These are phyloP conservation scores for Mycena rebaudengoi DNA, from an alignment of 768 basidiomycete genomes.

Conservation along the genomic window DNA sequence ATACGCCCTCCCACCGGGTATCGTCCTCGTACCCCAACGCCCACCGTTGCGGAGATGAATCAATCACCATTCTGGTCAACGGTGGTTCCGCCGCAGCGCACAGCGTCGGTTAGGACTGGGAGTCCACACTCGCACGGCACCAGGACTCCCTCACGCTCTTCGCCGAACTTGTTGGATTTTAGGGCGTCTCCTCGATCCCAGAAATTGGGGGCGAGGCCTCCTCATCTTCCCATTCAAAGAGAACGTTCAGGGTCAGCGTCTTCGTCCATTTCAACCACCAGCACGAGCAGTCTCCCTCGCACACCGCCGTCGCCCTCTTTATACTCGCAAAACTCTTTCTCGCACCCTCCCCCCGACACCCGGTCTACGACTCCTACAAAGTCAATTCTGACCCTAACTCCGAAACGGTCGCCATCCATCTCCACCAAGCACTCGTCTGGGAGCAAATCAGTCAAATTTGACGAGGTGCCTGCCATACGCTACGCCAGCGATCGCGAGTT, in stretches of 20 bases:
- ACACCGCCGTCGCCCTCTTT: constrained; percentile 37
- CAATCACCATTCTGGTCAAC: constrained; percentile 27
- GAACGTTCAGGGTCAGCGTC: constrained; percentile 28
- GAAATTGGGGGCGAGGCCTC: neutral
- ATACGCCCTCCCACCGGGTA: constrained; percentile 39
- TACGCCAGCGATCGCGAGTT: constrained; percentile 48
- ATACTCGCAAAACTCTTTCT: constrained; percentile 29
- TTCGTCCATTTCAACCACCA: constrained; percentile 22
- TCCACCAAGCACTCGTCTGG: constrained; percentile 49
- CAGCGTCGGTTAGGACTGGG: constrained; percentile 21
- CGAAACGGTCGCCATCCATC: constrained; percentile 49
- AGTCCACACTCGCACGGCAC: constrained; percentile 14
- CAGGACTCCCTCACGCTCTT: constrained; percentile 25
- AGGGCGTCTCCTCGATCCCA: constrained; percentile 16
- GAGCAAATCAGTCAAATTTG: constrained; percentile 74
- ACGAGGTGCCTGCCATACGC: constrained; percentile 69
- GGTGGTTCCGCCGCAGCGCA: constrained; percentile 17
- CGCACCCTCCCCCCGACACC: constrained; percentile 25
- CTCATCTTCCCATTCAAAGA: constrained; percentile 17
- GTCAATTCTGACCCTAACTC: constrained; percentile 65
- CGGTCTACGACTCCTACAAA: constrained; percentile 40
- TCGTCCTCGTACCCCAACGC: constrained; percentile 33
- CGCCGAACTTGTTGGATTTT: constrained; percentile 26
- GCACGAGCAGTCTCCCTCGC: constrained; percentile 26
- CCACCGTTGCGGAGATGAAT: constrained; percentile 26